Percentiles rank a stretch among this genome's conserved stretches.
Evolutionary conservation across 2,329 filamentous ascomycete species (phyloP).

Genomic region (Talaromyces sp.): DNA sequence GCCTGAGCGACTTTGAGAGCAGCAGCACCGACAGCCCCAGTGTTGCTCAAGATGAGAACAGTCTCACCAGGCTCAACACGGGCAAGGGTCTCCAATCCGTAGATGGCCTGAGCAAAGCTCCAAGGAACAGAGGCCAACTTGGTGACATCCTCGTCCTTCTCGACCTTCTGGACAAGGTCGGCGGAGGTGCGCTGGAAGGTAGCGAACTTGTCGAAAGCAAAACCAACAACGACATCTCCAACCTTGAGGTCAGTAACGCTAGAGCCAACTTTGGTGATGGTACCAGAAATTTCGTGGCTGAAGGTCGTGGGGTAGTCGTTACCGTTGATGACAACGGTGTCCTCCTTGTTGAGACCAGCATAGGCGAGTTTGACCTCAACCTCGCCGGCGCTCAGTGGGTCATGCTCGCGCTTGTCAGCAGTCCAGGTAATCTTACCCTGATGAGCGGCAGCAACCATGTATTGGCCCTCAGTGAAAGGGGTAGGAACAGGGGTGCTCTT

Average conservation of each 20-base stretch:
- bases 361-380: slow-evolving; percentile 19
- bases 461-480: neutral
- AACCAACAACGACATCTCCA: slow-evolving; percentile 21
- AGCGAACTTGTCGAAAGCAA: slow-evolving; percentile 18
- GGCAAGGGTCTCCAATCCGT: slow-evolving; percentile 20
- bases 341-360: slow-evolving; percentile 22
- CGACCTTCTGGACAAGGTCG: neutral
- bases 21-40: slow-evolving; percentile 33
- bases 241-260: slow-evolving; percentile 1
- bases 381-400: slow-evolving; percentile 13
- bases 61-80: slow-evolving; percentile 23
- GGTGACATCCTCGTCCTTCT: slow-evolving; percentile 21
- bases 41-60: slow-evolving; percentile 36
- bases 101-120: slow-evolving; percentile 21
- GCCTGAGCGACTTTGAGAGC: slow-evolving; percentile 30
- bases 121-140: slow-evolving; percentile 23
- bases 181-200: neutral
- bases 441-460: slow-evolving; percentile 11
- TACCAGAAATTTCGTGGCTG: slow-evolving; percentile 5
- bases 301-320: slow-evolving; percentile 19
- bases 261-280: neutral
- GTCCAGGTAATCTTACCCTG: neutral
- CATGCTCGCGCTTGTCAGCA: neutral
- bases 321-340: slow-evolving; percentile 20
- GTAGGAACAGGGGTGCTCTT: neutral